Evolutionary conservation across 176 grass and related monocot species (phyloP), one percentile per base, ranked within the genome.

Genomic region (Poa annua): DNA sequence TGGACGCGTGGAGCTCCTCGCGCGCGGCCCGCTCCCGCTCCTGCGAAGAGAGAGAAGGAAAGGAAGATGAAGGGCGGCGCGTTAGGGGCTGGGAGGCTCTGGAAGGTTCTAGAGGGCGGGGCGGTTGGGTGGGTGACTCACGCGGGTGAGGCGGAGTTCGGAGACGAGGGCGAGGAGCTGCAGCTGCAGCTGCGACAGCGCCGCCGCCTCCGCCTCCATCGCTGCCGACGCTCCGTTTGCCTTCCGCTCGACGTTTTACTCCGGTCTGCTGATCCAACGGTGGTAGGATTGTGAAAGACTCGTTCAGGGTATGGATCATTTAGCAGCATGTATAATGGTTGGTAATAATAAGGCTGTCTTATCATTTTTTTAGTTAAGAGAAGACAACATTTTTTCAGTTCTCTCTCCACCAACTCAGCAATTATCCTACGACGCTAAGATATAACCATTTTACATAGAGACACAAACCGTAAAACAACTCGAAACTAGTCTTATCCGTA

Each of bases 151-250:
- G 48, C 86, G 81, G 22, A 76, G 74, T n/a, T 89, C 83, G 24
- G 89, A 88, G 63, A 92, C 77, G 74, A 94, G 75, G 56, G 86
- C 63, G 49, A 94, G 80, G 16, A 97, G 90, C 86, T 90, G 85
- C 57, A 94, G 86, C 90, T 94, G 93, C 74, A 94, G 80, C 50
- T 94, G 91, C 54, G 92, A 88, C 74, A 97, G 83, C 70, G 50
- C 77, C 61, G 91, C 85, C 83, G 86, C 80, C 85, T 92, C 92
- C 44, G 66, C 71, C 24, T 84, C 89, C 91, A 92, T 90, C 41
- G 9, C 42, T 61, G 59, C 41, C 57, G 22, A 15, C 35, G 66
- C 20, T 60, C 59, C 55, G n/a, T 11, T n/a, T 66, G 22, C 4
- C 14, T 20, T 51, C 2, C 25, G 15, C 32, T 20, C 49, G 16